Evolutionary conservation across 2,329 filamentous ascomycete genomes (phyloP), one percentile per base, ranked within the genome.

Genomic region (Penicillium sp.): DNA sequence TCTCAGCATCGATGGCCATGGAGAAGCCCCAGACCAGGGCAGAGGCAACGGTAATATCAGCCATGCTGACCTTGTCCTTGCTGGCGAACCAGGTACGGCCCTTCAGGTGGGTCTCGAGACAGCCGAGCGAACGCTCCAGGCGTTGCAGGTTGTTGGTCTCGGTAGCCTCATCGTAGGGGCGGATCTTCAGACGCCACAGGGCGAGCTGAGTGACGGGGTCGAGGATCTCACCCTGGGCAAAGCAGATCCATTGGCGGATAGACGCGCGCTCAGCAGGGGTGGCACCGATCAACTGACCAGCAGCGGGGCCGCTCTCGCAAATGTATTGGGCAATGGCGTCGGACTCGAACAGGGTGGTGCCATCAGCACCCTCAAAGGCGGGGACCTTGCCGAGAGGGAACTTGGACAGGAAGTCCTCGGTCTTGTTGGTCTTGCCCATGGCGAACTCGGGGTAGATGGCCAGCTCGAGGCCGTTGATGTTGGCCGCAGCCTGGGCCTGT

Each of bases 321-420:
- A 84, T 61, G 71, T 82, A 84, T 45, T 72, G 72, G n/a, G 76
- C 74, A 67, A 85, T 85, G 56, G 83, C 83, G 38, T 77, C 76
- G 38, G 77, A 76, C 65, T 85, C 83, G 61, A 78, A 68, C 30
- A 85, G 55, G 65, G 65, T 72, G 69, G 83, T 79, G 50, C 83
- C 83, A 65, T 84, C 81, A 22, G 81, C 74, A 37, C 75, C 76
- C 67, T 82, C 80, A 57, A 85, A 79, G 45, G 78, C 78, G 10
- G 83, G 83, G 9, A 85, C 79, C 69, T 84, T 85, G 68, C 82
- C 83, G 42, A 83, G 69, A 12, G 83, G 82, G 73, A 84, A 85
- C 66, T 85, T 84, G 72, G 79, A 62, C 15, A 81, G 71, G 74
- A 80, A 85, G 4, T 81, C 80, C 3, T 79, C 73, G n/a, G 73